These are phyloP conservation scores for Fusarium camptoceras DNA, from an alignment of 2,329 filamentous ascomycete genomes.

Conservation along the genomic window DNA sequence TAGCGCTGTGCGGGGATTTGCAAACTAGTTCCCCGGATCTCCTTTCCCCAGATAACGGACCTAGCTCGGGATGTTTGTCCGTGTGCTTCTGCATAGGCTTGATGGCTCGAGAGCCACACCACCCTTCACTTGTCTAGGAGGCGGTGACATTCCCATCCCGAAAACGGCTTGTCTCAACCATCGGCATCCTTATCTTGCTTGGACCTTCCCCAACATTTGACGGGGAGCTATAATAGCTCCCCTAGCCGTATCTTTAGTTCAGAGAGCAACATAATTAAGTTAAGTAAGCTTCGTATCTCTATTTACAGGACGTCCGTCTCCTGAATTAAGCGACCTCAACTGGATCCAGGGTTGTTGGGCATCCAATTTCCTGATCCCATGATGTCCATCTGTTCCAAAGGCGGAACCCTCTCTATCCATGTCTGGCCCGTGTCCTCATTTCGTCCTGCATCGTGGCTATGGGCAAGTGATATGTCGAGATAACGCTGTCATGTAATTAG, in stretches of 20 bases:
- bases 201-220: constrained; percentile 10
- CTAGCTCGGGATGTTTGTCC: constrained; percentile 22
- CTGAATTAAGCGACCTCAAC: constrained; percentile 15
- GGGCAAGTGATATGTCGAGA: constrained; percentile 51
- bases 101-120: constrained; percentile 31
- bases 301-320: background rate
- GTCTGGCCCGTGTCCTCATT: constrained; percentile 46
- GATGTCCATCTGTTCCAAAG: constrained; percentile 45
- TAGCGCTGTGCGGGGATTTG: constrained; percentile 28
- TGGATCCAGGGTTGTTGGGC: background rate
- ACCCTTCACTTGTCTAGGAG: constrained; percentile 18
- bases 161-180: background rate
- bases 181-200: constrained; percentile 2
- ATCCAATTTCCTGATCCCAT: constrained; percentile 44
- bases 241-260: constrained; percentile 11
- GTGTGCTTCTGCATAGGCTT: constrained; percentile 15
- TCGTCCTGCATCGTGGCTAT: constrained; percentile 47
- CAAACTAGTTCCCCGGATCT: constrained; percentile 35
- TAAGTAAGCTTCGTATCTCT: constrained; percentile 9
- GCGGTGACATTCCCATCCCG: constrained; percentile 12
- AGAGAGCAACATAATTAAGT: constrained; percentile 3
- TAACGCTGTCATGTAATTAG: constrained; percentile 45
- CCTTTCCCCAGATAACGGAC: constrained; percentile 36
- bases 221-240: constrained; percentile 6
- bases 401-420: constrained; percentile 47